Evolutionary conservation across 1,139 yeast species (phyloP).

Genomic region (Suhomyces anneliseae): DNA sequence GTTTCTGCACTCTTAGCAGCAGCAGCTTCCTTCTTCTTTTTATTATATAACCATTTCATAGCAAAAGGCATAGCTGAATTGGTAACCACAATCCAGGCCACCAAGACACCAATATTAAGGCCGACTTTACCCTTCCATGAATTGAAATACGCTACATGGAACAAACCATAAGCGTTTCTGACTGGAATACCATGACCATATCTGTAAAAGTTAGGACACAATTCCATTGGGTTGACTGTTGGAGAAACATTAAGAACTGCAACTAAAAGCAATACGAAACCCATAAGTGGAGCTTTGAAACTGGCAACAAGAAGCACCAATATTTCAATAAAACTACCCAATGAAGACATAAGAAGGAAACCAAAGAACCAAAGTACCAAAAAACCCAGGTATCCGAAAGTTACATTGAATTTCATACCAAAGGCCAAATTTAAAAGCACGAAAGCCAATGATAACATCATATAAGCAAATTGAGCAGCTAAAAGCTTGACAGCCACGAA

Average conservation of each 20-base stretch:
- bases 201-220: slow-evolving; percentile 46
- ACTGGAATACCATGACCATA: slow-evolving; percentile 58
- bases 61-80: slow-evolving; percentile 42
- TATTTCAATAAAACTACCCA: slow-evolving; percentile 53
- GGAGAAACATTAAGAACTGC: slow-evolving; percentile 50
- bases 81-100: slow-evolving; percentile 48
- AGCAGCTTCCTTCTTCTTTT: slow-evolving; percentile 17
- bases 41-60: slow-evolving; percentile 25
- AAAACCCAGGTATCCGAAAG: slow-evolving; percentile 50
- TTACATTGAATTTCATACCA: slow-evolving; percentile 29
- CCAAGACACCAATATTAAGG: slow-evolving; percentile 45
- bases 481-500: slow-evolving; percentile 43
- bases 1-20: slow-evolving; percentile 4
- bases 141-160: slow-evolving; percentile 47
- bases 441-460: slow-evolving; percentile 43
- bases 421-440: slow-evolving; percentile 47
- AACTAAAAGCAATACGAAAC: slow-evolving; percentile 47
- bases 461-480: slow-evolving; percentile 42
- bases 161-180: slow-evolving; percentile 44
- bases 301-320: slow-evolving; percentile 39
- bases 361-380: slow-evolving; percentile 49
- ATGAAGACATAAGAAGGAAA: slow-evolving; percentile 47
- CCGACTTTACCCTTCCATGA: slow-evolving; percentile 49
- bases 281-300: slow-evolving; percentile 40
- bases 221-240: slow-evolving; percentile 45